Base-by-base conservation (phyloP, 2,329 filamentous ascomycete species). In the Verticillium nonalfalfae region DNA sequence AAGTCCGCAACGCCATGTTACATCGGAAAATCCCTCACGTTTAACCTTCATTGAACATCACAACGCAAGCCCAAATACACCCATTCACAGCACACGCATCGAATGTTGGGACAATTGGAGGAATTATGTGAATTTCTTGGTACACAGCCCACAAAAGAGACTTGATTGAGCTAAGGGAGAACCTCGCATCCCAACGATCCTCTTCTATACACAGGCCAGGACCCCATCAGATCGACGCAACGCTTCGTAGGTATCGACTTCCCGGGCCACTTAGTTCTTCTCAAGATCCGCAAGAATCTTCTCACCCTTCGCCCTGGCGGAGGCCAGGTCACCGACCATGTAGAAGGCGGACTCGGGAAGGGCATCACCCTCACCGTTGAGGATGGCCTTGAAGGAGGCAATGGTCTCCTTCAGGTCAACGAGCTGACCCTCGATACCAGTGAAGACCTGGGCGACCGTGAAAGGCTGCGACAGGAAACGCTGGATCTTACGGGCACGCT, bases 401-500 rank as follows among this genome's bases (percentile, higher is more conserved):
- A 99, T 97, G 78, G 95, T 99, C 80, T 97, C 93, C 91, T 99
- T 98, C 71, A 99, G 85, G 81, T 97, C 93, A 74, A 99, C 95
- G 71, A 99, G 90, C 81, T 87, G 87, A 81, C 95, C 95, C 89
- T 97, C 91, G 78, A 97, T 97, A 82, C 85, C 85, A 80, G 90
- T 93, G 88, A 93, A 93, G 74, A 93, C 86, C 75, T 88, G 83
- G 69, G 83, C 86, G 66, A 89, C 95, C 72, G 95, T 95, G 88
- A 99, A 99, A 77, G 95, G 95, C 87, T 99, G 95, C 81, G 87
- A 91, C 86, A 99, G 86, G 93, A 99, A 99, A 90, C 93, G 91
- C 87, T 99, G 95, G 78, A 99, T 90, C 88, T 98, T 98, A 86
- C 95, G 94, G 81, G 95, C 95, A 89, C 95, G 95, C 90, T 99